Evolutionary conservation across 2,329 filamentous ascomycete genomes (phyloP).

Genomic region (Talaromyces sp.): DNA sequence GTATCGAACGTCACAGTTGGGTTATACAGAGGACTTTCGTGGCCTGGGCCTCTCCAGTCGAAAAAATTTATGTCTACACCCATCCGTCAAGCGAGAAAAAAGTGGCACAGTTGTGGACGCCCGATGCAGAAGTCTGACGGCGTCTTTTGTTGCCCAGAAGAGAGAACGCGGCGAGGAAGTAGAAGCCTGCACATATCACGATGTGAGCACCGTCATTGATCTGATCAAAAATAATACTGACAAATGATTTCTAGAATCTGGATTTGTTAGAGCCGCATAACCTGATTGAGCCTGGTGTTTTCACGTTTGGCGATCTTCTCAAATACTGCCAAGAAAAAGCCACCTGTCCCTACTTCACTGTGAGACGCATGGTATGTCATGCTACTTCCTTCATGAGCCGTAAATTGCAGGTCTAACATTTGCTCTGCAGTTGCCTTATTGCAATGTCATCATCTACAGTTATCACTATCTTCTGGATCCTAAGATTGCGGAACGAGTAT

Average conservation of each 20-base stretch:
- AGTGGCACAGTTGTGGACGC: slow-evolving; percentile 91
- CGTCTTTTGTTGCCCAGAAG: slow-evolving; percentile 96
- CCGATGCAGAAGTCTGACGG: slow-evolving; percentile 90
- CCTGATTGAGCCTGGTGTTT: slow-evolving; percentile 88
- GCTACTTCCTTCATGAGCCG: background rate
- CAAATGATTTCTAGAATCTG: slow-evolving; percentile 59
- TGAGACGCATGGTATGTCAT: slow-evolving; percentile 72
- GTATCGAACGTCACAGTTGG: slow-evolving; percentile 84
- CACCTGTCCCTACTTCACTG: slow-evolving; percentile 97
- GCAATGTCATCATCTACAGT: slow-evolving; percentile 99
- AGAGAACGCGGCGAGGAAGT: slow-evolving; percentile 93
- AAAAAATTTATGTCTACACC: slow-evolving; percentile 95
- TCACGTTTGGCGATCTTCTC: slow-evolving; percentile 85
- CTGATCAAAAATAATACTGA: slow-evolving; percentile 16
- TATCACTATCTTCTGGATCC: slow-evolving; percentile 97
- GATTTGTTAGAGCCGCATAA: slow-evolving; percentile 94
- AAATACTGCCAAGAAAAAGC: slow-evolving; percentile 73
- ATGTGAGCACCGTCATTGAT: slow-evolving; percentile 49
- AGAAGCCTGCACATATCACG: slow-evolving; percentile 91
- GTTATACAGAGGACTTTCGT: slow-evolving; percentile 84
- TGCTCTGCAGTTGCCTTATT: slow-evolving; percentile 79
- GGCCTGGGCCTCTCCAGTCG: slow-evolving; percentile 89
- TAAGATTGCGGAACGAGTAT: slow-evolving; percentile 94
- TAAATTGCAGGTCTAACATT: slow-evolving; percentile 4
- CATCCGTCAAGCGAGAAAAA: slow-evolving; percentile 93